These are phyloP conservation scores for Aureobasidium sp. DNA, from an alignment of 2,329 filamentous ascomycete species.

Conservation along the genomic window DNA sequence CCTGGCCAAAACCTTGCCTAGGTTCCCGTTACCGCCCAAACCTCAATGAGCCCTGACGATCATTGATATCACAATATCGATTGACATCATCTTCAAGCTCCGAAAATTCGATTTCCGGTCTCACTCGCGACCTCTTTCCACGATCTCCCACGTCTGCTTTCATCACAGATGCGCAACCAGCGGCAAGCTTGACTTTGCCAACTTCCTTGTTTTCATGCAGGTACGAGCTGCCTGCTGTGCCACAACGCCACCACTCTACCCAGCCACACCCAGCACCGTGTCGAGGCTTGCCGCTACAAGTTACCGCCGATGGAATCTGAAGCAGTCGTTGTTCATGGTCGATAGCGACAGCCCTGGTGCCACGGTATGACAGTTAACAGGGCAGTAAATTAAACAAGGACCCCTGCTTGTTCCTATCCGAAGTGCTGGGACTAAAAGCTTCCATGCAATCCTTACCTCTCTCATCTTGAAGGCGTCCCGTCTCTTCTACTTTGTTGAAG, in stretches of 20 bases:
- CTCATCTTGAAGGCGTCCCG: neutral
- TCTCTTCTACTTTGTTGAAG: neutral
- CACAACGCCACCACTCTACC: neutral
- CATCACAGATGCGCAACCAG: neutral
- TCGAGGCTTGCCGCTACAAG: neutral
- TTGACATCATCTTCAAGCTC: conserved; percentile 1
- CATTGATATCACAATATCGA: conserved; percentile 1
- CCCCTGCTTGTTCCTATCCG: neutral
- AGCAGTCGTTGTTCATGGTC: neutral
- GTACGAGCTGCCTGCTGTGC: neutral
- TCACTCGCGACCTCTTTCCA: neutral
- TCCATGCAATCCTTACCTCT: neutral
- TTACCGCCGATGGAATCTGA: neutral
- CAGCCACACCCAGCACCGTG: neutral
- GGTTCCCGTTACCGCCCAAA: neutral
- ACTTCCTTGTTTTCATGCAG: conserved; percentile 6
- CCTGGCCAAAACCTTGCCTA: neutral
- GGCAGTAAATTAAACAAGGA: conserved; percentile 3
- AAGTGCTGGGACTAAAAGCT: neutral
- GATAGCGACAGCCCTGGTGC: neutral
- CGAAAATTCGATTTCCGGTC: neutral
- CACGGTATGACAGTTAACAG: conserved; percentile 4
- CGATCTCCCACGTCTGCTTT: neutral
- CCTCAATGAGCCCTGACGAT: conserved; percentile 7
- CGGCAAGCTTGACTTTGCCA: neutral